Evolutionary conservation across 176 grass and related monocot species (phyloP), one percentile per base, ranked within the genome.

Genomic region (Microstegium vimineum): DNA sequence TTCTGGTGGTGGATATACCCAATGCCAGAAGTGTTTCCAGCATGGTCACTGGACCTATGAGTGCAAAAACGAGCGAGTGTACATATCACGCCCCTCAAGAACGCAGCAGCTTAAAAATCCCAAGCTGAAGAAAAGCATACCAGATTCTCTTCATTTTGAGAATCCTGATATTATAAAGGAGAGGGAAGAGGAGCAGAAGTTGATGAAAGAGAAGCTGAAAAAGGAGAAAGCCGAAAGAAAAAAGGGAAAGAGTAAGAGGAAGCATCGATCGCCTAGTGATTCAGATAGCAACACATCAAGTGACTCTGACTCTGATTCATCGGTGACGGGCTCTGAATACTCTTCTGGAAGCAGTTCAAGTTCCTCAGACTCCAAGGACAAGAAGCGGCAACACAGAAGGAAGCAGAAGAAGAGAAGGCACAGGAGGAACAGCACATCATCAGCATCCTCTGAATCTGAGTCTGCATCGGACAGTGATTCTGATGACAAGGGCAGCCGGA

Each of bases 1-100:
- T 79, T 64, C 61, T n/a, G 51, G 34, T 79, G 80, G 85, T 41
- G 67, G 64, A 41, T 71, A 85, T 82, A 78, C 80, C 22, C 83
- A 93, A 61, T 93, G 93, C 40, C 87, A 98, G 85, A 99, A 90
- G 76, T 95, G 91, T 81, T 95, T 91, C 66, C 93, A 93, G 80
- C 51, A 76, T 76, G 85, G 93, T 15, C 93, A 98, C 31, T 95
- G 89, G 96, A 93, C 91, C 23, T 93, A 92, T 1, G 83, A 95
- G 51, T 95, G 93, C 87, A 98, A 95, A 66, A 95, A 95, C 15
- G 89, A 99, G 28, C 76, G 85, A 15, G 89, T 93, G 40, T 99
- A 90, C 59, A 91, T 93, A 45, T 99, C 87, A 0, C 42, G 80
- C 0, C 85, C 96, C 15, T 90, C 91, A 36, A 89, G 92, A 23